These are phyloP conservation scores for Exophiala lecanii-corni DNA, from an alignment of 2,329 filamentous ascomycete genomes.

Conservation along the genomic window DNA sequence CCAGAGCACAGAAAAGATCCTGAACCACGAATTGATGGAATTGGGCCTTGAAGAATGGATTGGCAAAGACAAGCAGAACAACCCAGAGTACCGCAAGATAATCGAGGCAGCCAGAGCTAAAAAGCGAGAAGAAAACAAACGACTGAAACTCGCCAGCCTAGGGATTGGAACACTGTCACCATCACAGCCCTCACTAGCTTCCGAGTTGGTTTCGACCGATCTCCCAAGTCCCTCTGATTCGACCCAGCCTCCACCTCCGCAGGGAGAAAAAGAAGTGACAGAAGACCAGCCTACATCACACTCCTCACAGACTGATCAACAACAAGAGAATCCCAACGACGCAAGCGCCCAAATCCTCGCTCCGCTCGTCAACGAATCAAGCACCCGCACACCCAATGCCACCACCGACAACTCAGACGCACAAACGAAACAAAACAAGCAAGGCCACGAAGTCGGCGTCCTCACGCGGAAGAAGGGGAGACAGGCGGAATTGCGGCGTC, in stretches of 20 bases:
- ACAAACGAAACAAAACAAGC: neutral
- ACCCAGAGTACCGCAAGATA: slow-evolving; percentile 12
- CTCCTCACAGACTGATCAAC: too few species aligned
- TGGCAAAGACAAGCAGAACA: slow-evolving; percentile 14
- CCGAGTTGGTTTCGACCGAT: neutral
- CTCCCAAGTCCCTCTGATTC: slow-evolving; percentile 1
- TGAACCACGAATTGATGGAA: slow-evolving; percentile 14
- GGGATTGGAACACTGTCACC: slow-evolving; percentile 4
- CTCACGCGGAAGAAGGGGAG: slow-evolving; percentile 3
- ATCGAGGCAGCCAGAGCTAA: slow-evolving; percentile 13
- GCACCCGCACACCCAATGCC: neutral
- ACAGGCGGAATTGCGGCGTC: slow-evolving; percentile 15
- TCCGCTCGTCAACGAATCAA: neutral
- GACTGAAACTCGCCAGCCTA: slow-evolving; percentile 8
- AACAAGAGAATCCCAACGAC: too few species aligned
- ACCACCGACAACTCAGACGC: neutral
- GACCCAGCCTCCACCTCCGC: too few species aligned
- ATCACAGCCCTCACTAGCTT: neutral
- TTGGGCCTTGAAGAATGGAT: slow-evolving; percentile 22
- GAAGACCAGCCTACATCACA: too few species aligned
- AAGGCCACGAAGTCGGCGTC: neutral
- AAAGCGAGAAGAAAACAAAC: slow-evolving; percentile 15
- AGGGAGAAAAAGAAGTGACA: too few species aligned
- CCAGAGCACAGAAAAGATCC: slow-evolving; percentile 12
- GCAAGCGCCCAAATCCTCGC: neutral